Evolutionary conservation across 371 early-diverging fungal genomes (phyloP), one percentile per base, ranked within the genome.

Genomic region (Funneliformis caledonium): DNA sequence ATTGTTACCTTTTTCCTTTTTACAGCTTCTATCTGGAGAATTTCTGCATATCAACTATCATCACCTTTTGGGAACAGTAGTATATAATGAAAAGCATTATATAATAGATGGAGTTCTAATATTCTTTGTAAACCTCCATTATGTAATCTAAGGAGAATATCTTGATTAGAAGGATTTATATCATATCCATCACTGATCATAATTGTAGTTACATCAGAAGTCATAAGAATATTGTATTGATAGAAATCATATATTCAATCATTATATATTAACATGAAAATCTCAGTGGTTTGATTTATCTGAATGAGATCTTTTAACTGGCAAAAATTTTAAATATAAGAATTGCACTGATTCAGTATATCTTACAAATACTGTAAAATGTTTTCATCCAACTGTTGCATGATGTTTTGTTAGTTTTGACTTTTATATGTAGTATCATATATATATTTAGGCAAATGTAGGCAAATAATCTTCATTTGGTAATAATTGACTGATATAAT

Each of bases 1-100:
- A 74, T 31, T 42, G 72, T 31, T 26, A 43, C 62, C 16, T 9
- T 50, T 72, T 0, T 65, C 10, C 60, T 60, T 60, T 60, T 60
- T 60, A 7, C 3, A 7, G 10, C 78, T n/a, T 81, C 83, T n/a
- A n/a, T 14, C 0, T 73, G 82, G 47, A 75, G 80, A 33, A 83
- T 43, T 37, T 80, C 65, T 3, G 79, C 14, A 43, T 83, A 14
- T 14, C 60, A 45, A 81, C 9, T 81, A 69, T 62, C 80, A 52
- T 60, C 81, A 60, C 50, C 78, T 81, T 12, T 77, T 80, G 26
- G 60, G 19, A 56, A 43, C 60, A 50, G 42, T 45, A 19, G 42
- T 19, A 14, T 33, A 48, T 7, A 70, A 72, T 26, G 70, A n/a
- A 14, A 31, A 16, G 33, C 48, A 42, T n/a, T 31, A 47, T 12